Conservation (phyloP, 257 asterid species). For the Nicotiana noctiflora region DNA sequence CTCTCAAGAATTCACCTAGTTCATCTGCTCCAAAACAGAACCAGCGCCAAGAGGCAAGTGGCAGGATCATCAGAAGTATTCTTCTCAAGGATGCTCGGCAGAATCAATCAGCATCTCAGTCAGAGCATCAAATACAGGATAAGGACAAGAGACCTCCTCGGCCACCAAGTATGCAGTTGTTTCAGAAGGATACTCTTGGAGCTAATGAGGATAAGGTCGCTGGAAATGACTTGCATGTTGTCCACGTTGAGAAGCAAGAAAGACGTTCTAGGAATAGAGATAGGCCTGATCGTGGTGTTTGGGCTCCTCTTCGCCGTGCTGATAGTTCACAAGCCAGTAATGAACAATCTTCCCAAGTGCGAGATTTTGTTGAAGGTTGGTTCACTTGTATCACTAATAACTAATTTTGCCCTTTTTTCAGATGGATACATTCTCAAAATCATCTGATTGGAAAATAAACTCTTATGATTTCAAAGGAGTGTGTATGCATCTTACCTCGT, state of each 20-base stretch:
- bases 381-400: neutral
- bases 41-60: slow-evolving; percentile 68
- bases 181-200: slow-evolving; percentile 49
- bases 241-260: slow-evolving; percentile 46
- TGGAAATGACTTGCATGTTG: slow-evolving; percentile 32
- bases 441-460: neutral
- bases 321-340: slow-evolving; percentile 66
- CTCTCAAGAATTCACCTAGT: slow-evolving; percentile 34
- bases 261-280: slow-evolving; percentile 64
- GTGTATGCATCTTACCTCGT: neutral
- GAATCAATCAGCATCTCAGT: slow-evolving; percentile 39
- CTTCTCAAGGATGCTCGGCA: slow-evolving; percentile 59
- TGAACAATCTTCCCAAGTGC: slow-evolving; percentile 45
- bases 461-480: neutral
- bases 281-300: slow-evolving; percentile 89
- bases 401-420: neutral
- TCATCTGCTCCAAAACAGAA: slow-evolving; percentile 38
- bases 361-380: slow-evolving; percentile 60
- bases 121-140: slow-evolving; percentile 49
- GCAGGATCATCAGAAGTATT: slow-evolving; percentile 71
- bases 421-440: neutral
- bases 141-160: slow-evolving; percentile 75
- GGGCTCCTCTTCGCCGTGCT: slow-evolving; percentile 73
- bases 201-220: slow-evolving; percentile 46
- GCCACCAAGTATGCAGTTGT: slow-evolving; percentile 44